These are phyloP conservation scores for Verticillium dahliae DNA, from an alignment of 2,329 filamentous ascomycete species.

Conservation along the genomic window DNA sequence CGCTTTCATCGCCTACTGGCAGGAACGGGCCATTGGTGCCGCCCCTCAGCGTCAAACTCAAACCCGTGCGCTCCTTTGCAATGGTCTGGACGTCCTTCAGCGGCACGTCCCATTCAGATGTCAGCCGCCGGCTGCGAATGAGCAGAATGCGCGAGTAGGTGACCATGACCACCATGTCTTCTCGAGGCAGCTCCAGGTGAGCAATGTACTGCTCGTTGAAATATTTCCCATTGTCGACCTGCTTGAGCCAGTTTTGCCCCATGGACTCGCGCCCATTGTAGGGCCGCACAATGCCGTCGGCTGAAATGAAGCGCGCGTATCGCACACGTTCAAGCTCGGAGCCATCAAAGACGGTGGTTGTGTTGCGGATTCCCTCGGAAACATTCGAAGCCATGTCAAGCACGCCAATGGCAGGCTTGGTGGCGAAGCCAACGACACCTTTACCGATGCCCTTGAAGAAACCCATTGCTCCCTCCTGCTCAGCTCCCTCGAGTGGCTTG, in stretches of 20 bases:
- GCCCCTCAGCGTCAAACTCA: slow-evolving; percentile 82
- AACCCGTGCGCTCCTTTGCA: slow-evolving; percentile 88
- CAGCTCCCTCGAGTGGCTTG: slow-evolving; percentile 90
- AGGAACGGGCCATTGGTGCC: slow-evolving; percentile 93
- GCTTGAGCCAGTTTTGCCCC: slow-evolving; percentile 98
- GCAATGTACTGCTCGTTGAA: slow-evolving; percentile 98
- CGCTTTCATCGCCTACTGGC: slow-evolving; percentile 82
- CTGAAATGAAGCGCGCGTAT: slow-evolving; percentile 85
- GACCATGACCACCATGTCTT: slow-evolving; percentile 85
- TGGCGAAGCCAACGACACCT: slow-evolving; percentile 86
- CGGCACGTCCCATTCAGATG: slow-evolving; percentile 91
- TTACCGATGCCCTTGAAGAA: slow-evolving; percentile 99
- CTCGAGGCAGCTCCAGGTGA: slow-evolving; percentile 82
- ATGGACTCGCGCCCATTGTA: slow-evolving; percentile 93
- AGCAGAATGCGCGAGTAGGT: slow-evolving; percentile 85
- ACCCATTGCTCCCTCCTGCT: slow-evolving; percentile 86
- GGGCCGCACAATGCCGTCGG: slow-evolving; percentile 87
- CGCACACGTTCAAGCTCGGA: slow-evolving; percentile 91
- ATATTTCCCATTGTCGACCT: slow-evolving; percentile 93
- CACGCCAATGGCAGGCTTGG: slow-evolving; percentile 93
- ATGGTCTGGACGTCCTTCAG: slow-evolving; percentile 97
- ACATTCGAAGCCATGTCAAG: slow-evolving; percentile 97
- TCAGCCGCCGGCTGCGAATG: slow-evolving; percentile 77
- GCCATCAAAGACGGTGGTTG: slow-evolving; percentile 94
- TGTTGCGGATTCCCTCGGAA: slow-evolving; percentile 95